Conservation (phyloP, 176 grass and related monocot species). For the maize (Zea mays) region Zm-B73-REFERENCE-NAM-5.0 NC_050097.1:233165001-233165500, state of each 20-base stretch:
- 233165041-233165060: constrained; percentile 79
- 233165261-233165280: constrained; percentile 95
- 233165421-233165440: constrained; percentile 78
- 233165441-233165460: constrained; percentile 71
- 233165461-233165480: constrained; percentile 72
- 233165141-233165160: constrained; percentile 84
- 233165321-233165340: constrained; percentile 96
- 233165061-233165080: constrained; percentile 76
- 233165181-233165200: constrained; percentile 71
- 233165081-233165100: constrained; percentile 93
- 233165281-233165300: constrained; percentile 82
- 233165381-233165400: constrained; percentile 82
- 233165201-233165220: constrained; percentile 73
- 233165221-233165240: constrained; percentile 88
- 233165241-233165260: constrained; percentile 96
- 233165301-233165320: constrained; percentile 86
- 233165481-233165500: constrained; percentile 78
- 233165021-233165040: constrained; percentile 81
- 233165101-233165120: constrained; percentile 79
- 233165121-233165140: constrained; percentile 86
- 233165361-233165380: constrained; percentile 86
- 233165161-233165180: constrained; percentile 80
- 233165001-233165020: constrained; percentile 64
- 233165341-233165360: constrained; percentile 80
- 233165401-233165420: constrained; percentile 83